Evolutionary conservation across 2,329 filamentous ascomycete genomes (phyloP), one percentile per base, ranked within the genome.

Genomic region (Fusarium caatingaense): DNA sequence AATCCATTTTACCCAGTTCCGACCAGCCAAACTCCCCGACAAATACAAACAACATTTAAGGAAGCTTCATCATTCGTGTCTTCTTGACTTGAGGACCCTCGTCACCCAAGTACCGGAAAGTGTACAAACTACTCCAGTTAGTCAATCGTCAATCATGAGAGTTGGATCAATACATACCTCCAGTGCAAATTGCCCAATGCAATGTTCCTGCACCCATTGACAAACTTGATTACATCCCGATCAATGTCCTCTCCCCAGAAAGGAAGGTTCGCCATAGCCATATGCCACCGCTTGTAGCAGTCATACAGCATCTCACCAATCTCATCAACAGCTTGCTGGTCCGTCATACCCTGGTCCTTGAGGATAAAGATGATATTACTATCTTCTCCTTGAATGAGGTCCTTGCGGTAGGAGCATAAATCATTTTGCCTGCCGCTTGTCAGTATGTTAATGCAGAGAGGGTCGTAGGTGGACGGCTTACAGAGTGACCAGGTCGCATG

Each of bases 341-440:
- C 63, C 5, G 46, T 60, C 61, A 66, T 66, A 15, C 54, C 63
- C 34, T 66, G 61, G 30, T 66, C 54, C 21, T 40, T 66, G 11
- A 66, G 32, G 30, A 66, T 66, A 12, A 66, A 66, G 25, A 66
- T 66, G 16, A 66, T 66, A 25, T 66, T 66, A 10, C 63, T 66
- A 1, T 66, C 63, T 10, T 66, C 63, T 13, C 63, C 63, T 8
- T 66, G 55, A 16, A 66, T 54, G 0, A 66, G 56, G 27, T 66
- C 63, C 20, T 66, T 66, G 21, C 63, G 61, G 12, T 66, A 66
- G 3, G 63, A 66, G 15, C 61, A 66, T 9, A 66, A 18, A n/a
- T 66, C 63, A 10, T 66, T 64, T 59, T 64, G 61, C 12, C 61
- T 64, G 16, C n/a, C 0, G 4, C 11, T n/a, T 7, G 4, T 64